Evolutionary conservation across 495 filamentous ascomycete genomes (phyloP).

Genomic region (Penicillium angulare): DNA sequence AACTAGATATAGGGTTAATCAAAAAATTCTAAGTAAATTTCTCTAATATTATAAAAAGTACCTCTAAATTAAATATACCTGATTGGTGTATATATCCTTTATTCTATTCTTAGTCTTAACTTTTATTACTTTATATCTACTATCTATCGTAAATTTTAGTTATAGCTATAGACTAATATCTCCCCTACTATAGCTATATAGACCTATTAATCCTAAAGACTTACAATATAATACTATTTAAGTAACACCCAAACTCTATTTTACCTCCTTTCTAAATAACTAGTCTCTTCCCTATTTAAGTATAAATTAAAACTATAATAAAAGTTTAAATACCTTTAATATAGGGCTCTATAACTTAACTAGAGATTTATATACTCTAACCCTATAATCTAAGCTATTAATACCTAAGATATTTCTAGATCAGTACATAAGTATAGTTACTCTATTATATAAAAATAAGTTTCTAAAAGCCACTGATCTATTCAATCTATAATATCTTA

Average conservation of each 20-base stretch:
- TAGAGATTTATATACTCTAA: no score
- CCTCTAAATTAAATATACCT: background rate
- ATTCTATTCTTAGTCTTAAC: no score
- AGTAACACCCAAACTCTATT: background rate
- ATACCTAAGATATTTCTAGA: no score
- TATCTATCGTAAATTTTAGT: no score
- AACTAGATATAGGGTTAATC: no score
- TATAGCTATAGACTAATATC: background rate
- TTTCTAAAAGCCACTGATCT: no score
- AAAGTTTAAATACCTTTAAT: background rate
- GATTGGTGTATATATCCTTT: no score
- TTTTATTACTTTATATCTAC: no score
- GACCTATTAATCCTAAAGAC: background rate
- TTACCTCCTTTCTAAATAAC: conserved; percentile 3
- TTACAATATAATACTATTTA: background rate
- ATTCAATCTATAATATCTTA: background rate
- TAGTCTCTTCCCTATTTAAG: background rate
- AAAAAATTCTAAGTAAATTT: background rate
- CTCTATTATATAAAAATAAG: no score
- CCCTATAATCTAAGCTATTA: no score
- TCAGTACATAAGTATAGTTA: no score
- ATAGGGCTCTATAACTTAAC: background rate
- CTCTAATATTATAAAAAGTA: background rate
- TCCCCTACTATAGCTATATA: background rate
- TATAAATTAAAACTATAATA: no score